These are phyloP conservation scores for Kalmanozyma brasiliensis DNA, from an alignment of 1,284 basidiomycete genomes.

Conservation along the genomic window DNA sequence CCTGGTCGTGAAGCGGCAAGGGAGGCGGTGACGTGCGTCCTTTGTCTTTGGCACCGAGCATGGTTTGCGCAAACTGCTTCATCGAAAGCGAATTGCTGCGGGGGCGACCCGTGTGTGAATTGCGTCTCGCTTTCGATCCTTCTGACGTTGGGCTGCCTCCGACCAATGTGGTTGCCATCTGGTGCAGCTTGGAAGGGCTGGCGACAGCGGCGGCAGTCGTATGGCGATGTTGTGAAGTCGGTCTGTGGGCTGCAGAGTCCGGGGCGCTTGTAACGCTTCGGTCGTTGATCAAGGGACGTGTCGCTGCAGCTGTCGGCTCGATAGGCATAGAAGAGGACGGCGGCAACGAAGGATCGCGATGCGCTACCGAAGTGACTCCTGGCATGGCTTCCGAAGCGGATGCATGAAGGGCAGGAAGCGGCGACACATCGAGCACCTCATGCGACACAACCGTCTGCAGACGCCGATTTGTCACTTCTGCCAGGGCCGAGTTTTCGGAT, in stretches of 20 bases:
- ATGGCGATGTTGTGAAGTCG: conserved; percentile 42
- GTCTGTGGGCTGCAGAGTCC: conserved; percentile 19
- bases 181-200: conserved; percentile 36
- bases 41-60: conserved; percentile 46
- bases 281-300: conserved; percentile 13
- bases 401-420: conserved; percentile 2
- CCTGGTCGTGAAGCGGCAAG: conserved; percentile 18
- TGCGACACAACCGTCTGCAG: conserved; percentile 47
- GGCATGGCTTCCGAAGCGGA: conserved; percentile 18
- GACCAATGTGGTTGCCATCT: conserved; percentile 21
- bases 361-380: neutral
- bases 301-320: conserved; percentile 2
- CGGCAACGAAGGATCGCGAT: neutral
- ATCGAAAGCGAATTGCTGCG: conserved; percentile 57
- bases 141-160: conserved; percentile 21
- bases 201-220: conserved; percentile 25
- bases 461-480: conserved; percentile 23
- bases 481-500: conserved; percentile 22
- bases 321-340: conserved; percentile 5
- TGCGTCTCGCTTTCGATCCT: conserved; percentile 21
- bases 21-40: conserved; percentile 11
- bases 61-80: conserved; percentile 49
- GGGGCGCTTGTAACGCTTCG: conserved; percentile 24
- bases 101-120: conserved; percentile 30
- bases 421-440: conserved; percentile 31